These are phyloP conservation scores for Veloporphyrellus conicus DNA, from an alignment of 1,284 basidiomycete genomes.

Conservation along the genomic window DNA sequence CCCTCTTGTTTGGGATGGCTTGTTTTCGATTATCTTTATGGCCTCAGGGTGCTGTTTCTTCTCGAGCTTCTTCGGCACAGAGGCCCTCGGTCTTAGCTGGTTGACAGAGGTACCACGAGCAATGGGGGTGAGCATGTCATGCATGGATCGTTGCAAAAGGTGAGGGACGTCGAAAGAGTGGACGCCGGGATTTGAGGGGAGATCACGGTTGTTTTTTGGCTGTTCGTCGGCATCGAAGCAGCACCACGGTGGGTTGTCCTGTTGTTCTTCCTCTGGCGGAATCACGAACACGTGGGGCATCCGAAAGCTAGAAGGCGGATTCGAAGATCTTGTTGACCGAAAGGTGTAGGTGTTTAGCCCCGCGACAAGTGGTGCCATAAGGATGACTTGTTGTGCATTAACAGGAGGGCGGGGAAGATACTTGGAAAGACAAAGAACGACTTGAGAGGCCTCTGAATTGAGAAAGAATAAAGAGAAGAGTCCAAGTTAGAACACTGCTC, in stretches of 20 bases:
- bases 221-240: conserved; percentile 56
- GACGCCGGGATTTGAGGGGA: conserved; percentile 38
- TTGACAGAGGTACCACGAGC: conserved; percentile 20
- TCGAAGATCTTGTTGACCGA: conserved; percentile 12
- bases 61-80: conserved; percentile 32
- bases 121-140: conserved; percentile 14
- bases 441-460: conserved; percentile 8
- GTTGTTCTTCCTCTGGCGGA: conserved; percentile 67
- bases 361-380: conserved; percentile 18
- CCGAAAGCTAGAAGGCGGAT: conserved; percentile 24
- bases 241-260: conserved; percentile 54
- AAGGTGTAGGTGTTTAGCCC: conserved; percentile 7
- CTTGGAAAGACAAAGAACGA: conserved; percentile 15
- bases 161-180: conserved; percentile 42
- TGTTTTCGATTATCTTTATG: conserved; percentile 24
- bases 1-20: conserved; percentile 21
- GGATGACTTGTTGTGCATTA: background rate
- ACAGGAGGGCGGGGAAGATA: background rate
- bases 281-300: conserved; percentile 65
- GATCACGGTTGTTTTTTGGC: conserved; percentile 22
- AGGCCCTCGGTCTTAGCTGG: conserved; percentile 19
- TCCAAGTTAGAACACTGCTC: conserved; percentile 4
- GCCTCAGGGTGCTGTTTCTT: conserved; percentile 31
- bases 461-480: background rate
- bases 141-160: conserved; percentile 23